phyloP scores from a whole-genome alignment of 345 rosid genomes.

The Pistacia integerrima region DNA sequence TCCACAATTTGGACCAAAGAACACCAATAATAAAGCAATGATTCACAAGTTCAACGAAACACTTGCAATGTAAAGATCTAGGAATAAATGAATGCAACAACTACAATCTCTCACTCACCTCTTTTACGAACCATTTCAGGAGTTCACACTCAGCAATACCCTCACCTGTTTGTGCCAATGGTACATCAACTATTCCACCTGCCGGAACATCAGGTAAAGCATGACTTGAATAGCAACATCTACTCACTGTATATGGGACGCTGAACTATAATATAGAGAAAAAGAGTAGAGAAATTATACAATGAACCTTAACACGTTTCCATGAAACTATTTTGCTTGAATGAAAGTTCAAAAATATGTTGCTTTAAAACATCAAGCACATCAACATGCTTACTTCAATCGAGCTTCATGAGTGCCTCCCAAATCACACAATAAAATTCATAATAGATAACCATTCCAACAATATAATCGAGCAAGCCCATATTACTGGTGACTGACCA shows the following conservation, averaged over 20 bases:
- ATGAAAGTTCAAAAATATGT: background rate
- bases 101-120: slow-evolving; percentile 47
- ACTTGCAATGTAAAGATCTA: background rate
- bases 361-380: background rate
- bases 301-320: background rate
- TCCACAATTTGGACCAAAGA: background rate
- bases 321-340: background rate
- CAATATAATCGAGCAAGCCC: background rate
- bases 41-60: background rate
- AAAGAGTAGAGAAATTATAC: background rate
- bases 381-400: background rate
- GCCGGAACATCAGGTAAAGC: slow-evolving; percentile 44
- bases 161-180: slow-evolving; percentile 96
- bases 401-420: background rate
- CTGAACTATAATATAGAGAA: slow-evolving; percentile 26
- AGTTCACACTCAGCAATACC: slow-evolving; percentile 98
- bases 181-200: slow-evolving; percentile 64
- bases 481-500: background rate
- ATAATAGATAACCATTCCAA: background rate
- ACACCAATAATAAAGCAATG: background rate
- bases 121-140: slow-evolving; percentile 85
- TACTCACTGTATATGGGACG: slow-evolving; percentile 27
- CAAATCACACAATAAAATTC: background rate
- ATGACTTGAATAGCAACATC: slow-evolving; percentile 50
- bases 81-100: background rate